phyloP scores from a whole-genome alignment of 1,284 basidiomycete genomes.

The Malassezia restricta region DNA sequence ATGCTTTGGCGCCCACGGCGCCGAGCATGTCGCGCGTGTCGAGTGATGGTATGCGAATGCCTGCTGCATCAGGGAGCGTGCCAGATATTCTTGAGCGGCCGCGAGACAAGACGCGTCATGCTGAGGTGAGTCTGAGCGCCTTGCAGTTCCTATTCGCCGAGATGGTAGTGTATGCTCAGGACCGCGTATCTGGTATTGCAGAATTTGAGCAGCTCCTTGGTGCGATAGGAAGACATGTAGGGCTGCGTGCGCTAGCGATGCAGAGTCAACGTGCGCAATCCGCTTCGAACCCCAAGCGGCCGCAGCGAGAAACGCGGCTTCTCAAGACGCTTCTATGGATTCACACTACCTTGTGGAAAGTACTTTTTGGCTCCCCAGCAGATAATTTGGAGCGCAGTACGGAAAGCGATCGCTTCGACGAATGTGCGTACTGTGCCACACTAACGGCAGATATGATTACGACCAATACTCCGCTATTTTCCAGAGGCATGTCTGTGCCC shows the following conservation, averaged over 20 bases:
- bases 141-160: conserved; percentile 36
- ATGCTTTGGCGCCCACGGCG: background rate
- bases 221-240: conserved; percentile 33
- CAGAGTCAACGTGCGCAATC: conserved; percentile 29
- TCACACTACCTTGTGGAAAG: conserved; percentile 67
- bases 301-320: conserved; percentile 37
- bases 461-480: conserved; percentile 84
- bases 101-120: conserved; percentile 24
- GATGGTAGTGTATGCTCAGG: conserved; percentile 64
- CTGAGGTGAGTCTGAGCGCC: conserved; percentile 22
- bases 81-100: conserved; percentile 39
- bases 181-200: conserved; percentile 79
- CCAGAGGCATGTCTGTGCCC: conserved; percentile 81
- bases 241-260: conserved; percentile 25
- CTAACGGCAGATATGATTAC: conserved; percentile 77
- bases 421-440: conserved; percentile 56
- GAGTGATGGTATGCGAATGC: background rate
- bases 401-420: conserved; percentile 66
- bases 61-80: background rate
- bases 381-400: conserved; percentile 91
- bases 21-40: background rate
- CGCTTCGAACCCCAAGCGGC: conserved; percentile 26
- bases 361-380: conserved; percentile 81
- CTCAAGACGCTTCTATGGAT: conserved; percentile 39
- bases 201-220: conserved; percentile 59